A percentile compares a stretch with the other conserved stretches of the same genome.
Conservation (phyloP, 2,329 filamentous ascomycete species). For the Curvularia verruculosa region DNA sequence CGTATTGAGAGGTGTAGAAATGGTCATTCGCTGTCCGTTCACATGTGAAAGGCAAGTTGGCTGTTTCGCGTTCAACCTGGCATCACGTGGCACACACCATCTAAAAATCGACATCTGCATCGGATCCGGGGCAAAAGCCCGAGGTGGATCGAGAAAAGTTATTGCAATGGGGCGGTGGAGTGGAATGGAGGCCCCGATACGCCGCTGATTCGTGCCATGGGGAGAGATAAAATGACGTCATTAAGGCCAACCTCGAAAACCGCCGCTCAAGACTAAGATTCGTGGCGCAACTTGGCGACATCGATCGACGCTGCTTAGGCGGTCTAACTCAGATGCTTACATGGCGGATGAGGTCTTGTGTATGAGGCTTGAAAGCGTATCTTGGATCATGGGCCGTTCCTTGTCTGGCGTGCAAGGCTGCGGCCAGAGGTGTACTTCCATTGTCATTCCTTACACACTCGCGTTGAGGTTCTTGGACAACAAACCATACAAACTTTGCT, state of each 20-base stretch:
- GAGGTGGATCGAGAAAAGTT: constrained; percentile 9
- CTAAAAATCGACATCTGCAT: neutral
- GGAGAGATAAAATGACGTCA: constrained; percentile 19
- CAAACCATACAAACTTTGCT: neutral
- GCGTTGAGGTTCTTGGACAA: neutral
- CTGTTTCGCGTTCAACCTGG: neutral
- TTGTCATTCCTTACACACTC: neutral
- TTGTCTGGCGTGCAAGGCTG: neutral
- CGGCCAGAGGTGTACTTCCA: neutral
- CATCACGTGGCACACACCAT: neutral
- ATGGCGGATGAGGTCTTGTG: neutral
- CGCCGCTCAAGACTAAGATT: constrained; percentile 14
- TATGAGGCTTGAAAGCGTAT: constrained; percentile 10
- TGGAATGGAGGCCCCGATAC: neutral
- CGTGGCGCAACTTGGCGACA: constrained; percentile 17
- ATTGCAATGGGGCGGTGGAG: constrained; percentile 3
- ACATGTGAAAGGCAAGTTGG: constrained; percentile 1
- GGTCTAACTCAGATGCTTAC: constrained; percentile 15
- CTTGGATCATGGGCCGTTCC: neutral
- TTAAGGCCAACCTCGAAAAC: neutral
- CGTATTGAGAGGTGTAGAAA: neutral
- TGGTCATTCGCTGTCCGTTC: neutral
- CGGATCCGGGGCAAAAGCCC: constrained; percentile 1
- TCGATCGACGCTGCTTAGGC: constrained; percentile 20
- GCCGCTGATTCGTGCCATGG: constrained; percentile 8